Evolutionary conservation across 495 filamentous ascomycete genomes (phyloP), one percentile per base, ranked within the genome.

Genomic region (Cairneyella variabilis): DNA sequence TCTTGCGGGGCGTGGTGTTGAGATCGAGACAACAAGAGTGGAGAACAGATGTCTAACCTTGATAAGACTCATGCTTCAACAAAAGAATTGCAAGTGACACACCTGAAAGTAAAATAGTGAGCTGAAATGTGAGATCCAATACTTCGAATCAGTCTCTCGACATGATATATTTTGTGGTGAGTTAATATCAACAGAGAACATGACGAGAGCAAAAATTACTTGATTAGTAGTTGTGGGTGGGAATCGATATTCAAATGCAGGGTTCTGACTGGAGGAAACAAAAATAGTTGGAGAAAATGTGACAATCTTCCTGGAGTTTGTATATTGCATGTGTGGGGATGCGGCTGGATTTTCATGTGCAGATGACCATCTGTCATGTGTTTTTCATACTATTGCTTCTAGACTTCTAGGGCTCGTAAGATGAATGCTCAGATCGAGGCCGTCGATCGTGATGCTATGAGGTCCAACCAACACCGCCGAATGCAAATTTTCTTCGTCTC

Each of bases 401-500:
- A n/a, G n/a, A n/a, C n/a, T 37, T 41, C 14, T 18, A 34, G 32
- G 34, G 20, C 34, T 17, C 16, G 40, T 25, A 54, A 42, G 41
- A 58, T 52, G 48, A 50, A 18, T 45, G 17, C 16, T 14, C 39
- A 2, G 22, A 27, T 34, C 43, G 45, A 54, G 50, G 43, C n/a
- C 17, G 41, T 46, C 34, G 51, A 51, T 48, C 51, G 37, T 42
- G 30, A 48, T 48, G 14, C 20, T 22, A 55, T 21, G 20, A 56
- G 34, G 18, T 16, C 51, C 25, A 58, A 48, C 40, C 32, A 62
- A 58, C 56, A 53, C 52, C 51, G 28, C 21, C 18, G 32, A 43
- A 58, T 59, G 60, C 52, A 56, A 28, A 18, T 21, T 56, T 58
- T 52, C 54, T 22, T 30, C 34, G 25, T 44, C 21, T 53, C 40